These are phyloP conservation scores for Scedosporium minutisporum DNA, from an alignment of 2,329 filamentous ascomycete species.

Conservation along the genomic window DNA sequence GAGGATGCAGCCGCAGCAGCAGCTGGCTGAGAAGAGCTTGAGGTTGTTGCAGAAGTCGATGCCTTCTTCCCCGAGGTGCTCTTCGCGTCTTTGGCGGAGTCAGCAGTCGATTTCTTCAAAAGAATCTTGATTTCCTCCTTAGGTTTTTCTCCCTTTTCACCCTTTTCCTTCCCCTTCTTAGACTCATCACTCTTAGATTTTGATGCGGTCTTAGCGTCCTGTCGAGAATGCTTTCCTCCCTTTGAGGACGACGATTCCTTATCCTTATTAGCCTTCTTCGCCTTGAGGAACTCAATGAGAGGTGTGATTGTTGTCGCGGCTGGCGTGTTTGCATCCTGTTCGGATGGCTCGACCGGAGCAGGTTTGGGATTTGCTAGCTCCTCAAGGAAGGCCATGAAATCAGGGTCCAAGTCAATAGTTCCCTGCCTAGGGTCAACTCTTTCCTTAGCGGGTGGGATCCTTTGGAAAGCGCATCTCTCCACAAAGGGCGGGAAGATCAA, in stretches of 20 bases:
- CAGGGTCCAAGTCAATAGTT: slow-evolving; percentile 91
- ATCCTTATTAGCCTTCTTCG: slow-evolving; percentile 74
- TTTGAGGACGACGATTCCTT: slow-evolving; percentile 46
- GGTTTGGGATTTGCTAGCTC: slow-evolving; percentile 61
- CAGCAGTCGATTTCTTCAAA: slow-evolving; percentile 46
- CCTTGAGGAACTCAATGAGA: slow-evolving; percentile 77
- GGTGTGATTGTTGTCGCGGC: slow-evolving; percentile 49
- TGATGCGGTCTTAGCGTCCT: slow-evolving; percentile 43
- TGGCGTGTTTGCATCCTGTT: slow-evolving; percentile 39
- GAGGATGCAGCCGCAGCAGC: slow-evolving; percentile 13
- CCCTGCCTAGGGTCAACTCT: slow-evolving; percentile 79
- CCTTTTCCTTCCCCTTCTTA: slow-evolving; percentile 53
- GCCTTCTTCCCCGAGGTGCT: slow-evolving; percentile 27
- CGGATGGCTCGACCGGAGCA: slow-evolving; percentile 35
- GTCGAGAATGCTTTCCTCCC: slow-evolving; percentile 44
- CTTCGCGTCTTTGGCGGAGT: slow-evolving; percentile 15
- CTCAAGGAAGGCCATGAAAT: slow-evolving; percentile 90
- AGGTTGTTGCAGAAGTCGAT: slow-evolving; percentile 28
- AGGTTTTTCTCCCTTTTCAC: slow-evolving; percentile 42
- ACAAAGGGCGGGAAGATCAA: slow-evolving; percentile 71
- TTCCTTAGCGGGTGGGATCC: slow-evolving; percentile 64
- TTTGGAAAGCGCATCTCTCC: slow-evolving; percentile 77
- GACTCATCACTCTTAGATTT: slow-evolving; percentile 38
- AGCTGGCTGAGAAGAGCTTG: slow-evolving; percentile 15
- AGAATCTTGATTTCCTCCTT: slow-evolving; percentile 55